These are phyloP conservation scores for Candida incommunis DNA, from an alignment of 805 yeast species.

Conservation along the genomic window DNA sequence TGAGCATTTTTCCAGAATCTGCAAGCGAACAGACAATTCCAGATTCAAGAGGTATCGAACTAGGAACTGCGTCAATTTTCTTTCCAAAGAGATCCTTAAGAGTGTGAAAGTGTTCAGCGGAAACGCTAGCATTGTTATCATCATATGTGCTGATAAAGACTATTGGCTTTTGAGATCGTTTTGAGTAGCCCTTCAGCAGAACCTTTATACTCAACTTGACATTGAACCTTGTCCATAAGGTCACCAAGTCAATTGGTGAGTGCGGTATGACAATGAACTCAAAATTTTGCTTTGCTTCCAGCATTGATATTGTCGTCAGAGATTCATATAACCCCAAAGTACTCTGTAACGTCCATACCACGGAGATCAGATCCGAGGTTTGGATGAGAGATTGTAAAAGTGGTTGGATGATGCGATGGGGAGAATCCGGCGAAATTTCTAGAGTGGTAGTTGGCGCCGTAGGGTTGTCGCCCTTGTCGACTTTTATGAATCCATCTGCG, in stretches of 20 bases:
- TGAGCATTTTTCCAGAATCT: neutral
- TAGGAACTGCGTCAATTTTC: neutral
- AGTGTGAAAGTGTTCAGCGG: neutral
- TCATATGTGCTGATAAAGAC: neutral
- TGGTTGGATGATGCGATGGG: neutral
- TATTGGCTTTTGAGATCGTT: neutral
- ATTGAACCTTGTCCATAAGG: neutral
- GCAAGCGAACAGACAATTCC: neutral
- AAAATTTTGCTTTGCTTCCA: neutral
- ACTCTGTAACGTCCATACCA: neutral
- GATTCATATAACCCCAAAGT: neutral
- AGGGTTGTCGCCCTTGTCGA: neutral
- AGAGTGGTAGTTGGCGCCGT: neutral
- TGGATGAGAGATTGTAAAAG: neutral
- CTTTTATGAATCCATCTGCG: neutral
- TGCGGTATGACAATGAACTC: neutral
- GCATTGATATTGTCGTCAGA: neutral
- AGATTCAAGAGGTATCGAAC: neutral
- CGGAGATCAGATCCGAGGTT: neutral
- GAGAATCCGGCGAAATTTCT: neutral
- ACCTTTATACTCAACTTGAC: neutral
- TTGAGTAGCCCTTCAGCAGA: neutral
- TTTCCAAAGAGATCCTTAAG: neutral
- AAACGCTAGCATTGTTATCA: neutral
- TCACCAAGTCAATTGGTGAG: neutral